Evolutionary conservation across 257 asterid species (phyloP).

Genomic region (Solanum neorickii): DNA sequence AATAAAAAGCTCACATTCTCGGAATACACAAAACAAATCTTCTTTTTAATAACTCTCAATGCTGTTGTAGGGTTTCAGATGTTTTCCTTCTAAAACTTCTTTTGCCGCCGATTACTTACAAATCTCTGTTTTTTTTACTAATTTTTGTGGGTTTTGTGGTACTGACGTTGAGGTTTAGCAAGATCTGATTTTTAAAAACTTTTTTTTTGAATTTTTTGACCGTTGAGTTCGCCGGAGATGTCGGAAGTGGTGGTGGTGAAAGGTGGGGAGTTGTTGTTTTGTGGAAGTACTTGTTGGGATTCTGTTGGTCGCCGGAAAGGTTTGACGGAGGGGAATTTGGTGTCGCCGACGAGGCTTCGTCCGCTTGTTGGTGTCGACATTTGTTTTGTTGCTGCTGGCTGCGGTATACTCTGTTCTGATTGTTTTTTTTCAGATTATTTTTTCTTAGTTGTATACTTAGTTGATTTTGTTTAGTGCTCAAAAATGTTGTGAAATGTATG

Average conservation of each 20-base stretch:
- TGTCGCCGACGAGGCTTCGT: slow-evolving; percentile 78
- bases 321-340: slow-evolving; percentile 52
- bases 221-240: slow-evolving; percentile 55
- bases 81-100: neutral
- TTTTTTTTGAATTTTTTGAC: slow-evolving; percentile 1
- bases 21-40: slow-evolving; percentile 16
- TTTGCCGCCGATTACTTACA: slow-evolving; percentile 19
- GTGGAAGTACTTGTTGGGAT: slow-evolving; percentile 90
- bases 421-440: neutral
- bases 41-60: neutral
- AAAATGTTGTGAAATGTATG: neutral
- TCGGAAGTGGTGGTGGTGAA: slow-evolving; percentile 34
- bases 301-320: slow-evolving; percentile 73
- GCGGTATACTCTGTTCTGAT: slow-evolving; percentile 31
- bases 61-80: slow-evolving; percentile 23
- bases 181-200: slow-evolving; percentile 11
- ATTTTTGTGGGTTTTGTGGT: neutral
- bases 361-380: slow-evolving; percentile 74
- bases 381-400: slow-evolving; percentile 80
- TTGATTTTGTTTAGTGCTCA: neutral
- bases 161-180: neutral
- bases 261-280: slow-evolving; percentile 82
- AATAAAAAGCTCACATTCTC: slow-evolving; percentile 4
- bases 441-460: neutral
- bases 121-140: neutral